These are phyloP conservation scores for Aspergillus ochraceus DNA, from an alignment of 2,329 filamentous ascomycete species.

Conservation along the genomic window DNA sequence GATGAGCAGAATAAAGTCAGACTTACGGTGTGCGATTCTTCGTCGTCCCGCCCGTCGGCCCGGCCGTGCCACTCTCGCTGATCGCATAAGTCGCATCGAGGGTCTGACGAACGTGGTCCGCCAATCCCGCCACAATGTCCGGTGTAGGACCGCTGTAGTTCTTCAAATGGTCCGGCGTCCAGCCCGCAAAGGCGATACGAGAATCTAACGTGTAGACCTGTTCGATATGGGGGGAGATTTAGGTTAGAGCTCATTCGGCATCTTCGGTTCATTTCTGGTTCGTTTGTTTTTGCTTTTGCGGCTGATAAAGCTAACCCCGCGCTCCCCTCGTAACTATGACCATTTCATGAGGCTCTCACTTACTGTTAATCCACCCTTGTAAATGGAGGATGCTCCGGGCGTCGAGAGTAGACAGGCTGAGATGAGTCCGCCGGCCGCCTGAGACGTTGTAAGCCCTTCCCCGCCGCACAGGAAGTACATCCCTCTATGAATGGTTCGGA, in stretches of 20 bases:
- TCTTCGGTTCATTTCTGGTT: background rate
- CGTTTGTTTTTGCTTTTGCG: background rate
- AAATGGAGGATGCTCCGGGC: slow-evolving; percentile 59
- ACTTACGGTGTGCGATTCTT: slow-evolving; percentile 57
- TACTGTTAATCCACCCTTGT: slow-evolving; percentile 62
- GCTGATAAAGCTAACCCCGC: too few relatives aligned
- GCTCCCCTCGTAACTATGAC: background rate
- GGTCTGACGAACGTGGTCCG: slow-evolving; percentile 56
- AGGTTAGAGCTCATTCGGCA: background rate
- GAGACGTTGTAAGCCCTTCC: background rate
- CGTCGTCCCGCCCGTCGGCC: slow-evolving; percentile 59
- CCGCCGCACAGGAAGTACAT: background rate
- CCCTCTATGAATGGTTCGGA: background rate
- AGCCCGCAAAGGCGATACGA: slow-evolving; percentile 60
- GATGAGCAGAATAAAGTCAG: background rate
- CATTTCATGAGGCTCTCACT: background rate
- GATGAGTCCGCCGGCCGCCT: slow-evolving; percentile 64
- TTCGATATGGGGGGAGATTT: background rate
- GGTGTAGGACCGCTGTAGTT: slow-evolving; percentile 61
- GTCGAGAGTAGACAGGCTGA: slow-evolving; percentile 59
- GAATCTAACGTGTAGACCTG: slow-evolving; percentile 60
- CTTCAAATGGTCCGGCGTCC: slow-evolving; percentile 56
- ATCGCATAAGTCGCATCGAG: slow-evolving; percentile 59
- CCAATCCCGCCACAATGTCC: slow-evolving; percentile 57
- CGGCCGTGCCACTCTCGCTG: slow-evolving; percentile 64